Base-by-base conservation (phyloP, 2,329 filamentous ascomycete species). In the Penicillium sp. region DNA sequence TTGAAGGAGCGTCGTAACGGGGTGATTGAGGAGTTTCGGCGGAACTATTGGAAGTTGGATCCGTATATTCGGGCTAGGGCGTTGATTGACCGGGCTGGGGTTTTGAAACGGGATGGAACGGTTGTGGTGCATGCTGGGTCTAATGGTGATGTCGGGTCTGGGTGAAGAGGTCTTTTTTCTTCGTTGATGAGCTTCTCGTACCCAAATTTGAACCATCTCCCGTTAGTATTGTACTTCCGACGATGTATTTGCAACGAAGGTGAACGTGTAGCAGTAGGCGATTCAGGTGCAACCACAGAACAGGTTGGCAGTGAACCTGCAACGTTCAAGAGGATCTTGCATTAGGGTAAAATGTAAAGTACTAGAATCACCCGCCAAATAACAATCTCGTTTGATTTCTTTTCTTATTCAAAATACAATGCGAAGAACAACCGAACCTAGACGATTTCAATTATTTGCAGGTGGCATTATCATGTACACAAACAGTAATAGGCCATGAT, bases 31-130 rank as follows among this genome's bases (percentile, higher is more conserved):
- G 78, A 84, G 61, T 73, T 97, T 64, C 82, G 81, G 60, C 81
- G 83, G 44, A 90, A 89, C 68, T 97, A 97, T 77, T 98, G 93
- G 93, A 82, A 83, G 31, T 75, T 96, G 50, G 94, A 98, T 76
- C 91, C 91, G 0, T 96, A 93, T 75, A 72, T 97, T 18, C 82
- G 94, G 41, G 91, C 93, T 2, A 83, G 88, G 70, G 89, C 87
- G 14, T 77, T 90, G 61, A 96, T 96, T 70, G 94, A 98, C 74
- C 86, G 94, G 52, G 84, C 82, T 16, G 91, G 91, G 0, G 79
- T 92, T 60, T 81, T 97, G 50, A 78, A 83, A 54, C 75, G 80
- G 1, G 86, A 81, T 9, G 92, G 92, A 1, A 81, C 81, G 66
- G 74, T 92, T 40, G 78, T 50, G 11, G 35, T 43, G 27, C 13